Conservation (phyloP, 2,329 filamentous ascomycete species). For the Fusarium concolor region DNA sequence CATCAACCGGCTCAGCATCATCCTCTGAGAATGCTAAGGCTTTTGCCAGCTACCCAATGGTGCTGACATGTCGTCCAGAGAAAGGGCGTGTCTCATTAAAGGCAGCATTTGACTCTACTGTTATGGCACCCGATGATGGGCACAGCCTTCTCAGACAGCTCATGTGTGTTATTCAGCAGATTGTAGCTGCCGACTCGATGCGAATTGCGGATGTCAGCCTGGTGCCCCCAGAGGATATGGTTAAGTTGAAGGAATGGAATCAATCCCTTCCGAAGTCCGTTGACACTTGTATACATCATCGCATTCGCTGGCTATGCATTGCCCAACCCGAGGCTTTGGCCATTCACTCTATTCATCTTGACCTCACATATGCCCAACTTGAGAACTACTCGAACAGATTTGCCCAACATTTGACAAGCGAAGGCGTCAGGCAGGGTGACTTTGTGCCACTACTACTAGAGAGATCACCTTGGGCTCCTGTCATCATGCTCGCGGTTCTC, state of each 20-base stretch:
- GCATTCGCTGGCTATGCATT: not conserved
- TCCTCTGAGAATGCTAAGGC: not conserved
- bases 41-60: conserved; percentile 1
- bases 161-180: not conserved
- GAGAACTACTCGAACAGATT: not conserved
- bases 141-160: not conserved
- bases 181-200: not conserved
- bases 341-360: not conserved
- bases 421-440: not conserved
- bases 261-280: not conserved
- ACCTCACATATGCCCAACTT: not conserved
- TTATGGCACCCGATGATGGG: not conserved
- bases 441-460: not conserved
- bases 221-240: not conserved
- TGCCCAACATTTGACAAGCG: not conserved
- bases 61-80: not conserved
- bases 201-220: not conserved
- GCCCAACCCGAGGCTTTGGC: not conserved
- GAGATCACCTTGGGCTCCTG: conserved; percentile 1
- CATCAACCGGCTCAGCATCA: not conserved
- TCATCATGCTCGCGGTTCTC: not conserved
- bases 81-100: not conserved
- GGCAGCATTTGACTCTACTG: not conserved
- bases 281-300: not conserved
- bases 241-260: not conserved